Evolutionary conservation across 768 basidiomycete genomes (phyloP), one percentile per base, ranked within the genome.

Genomic region (Phlebiopsis flavidoalba): DNA sequence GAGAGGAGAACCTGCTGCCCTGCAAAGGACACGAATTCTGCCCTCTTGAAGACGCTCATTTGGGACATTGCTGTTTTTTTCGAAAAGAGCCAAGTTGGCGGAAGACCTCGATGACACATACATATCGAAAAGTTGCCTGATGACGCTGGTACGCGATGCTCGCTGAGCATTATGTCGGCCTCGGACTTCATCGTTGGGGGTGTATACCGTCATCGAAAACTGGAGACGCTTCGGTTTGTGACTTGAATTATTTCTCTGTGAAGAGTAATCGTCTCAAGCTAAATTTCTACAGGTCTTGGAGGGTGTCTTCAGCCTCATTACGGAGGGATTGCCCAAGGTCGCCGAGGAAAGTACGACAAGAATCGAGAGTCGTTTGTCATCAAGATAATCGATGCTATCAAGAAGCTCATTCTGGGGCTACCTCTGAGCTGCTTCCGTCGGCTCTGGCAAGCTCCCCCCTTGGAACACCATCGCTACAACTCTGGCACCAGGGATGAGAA

Each of bases 271-370:
- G 6, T 31, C 26, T 14, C n/a, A 15, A 14, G 66, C 14, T 19
- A 17, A 45, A 21, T 17, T 36, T 48, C 43, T 57, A 22, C 65
- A 91, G 89, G 76, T 87, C 26, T 82, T 88, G 70, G 66, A 74
- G 8, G 88, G 86, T 58, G 89, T 89, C 10, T 79, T 97, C 33
- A 82, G 83, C 36, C 77, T 95, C 8, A 72, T 97, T 14, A 77
- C 81, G 3, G 82, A 85, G 45, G 84, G 91, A 37, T 73, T 96
- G 0, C 79, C 83, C 0, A 75, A 80, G 6, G 78, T 96, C 56
- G 75, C 85, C 5, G 74, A 80, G 8, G n/a, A 75, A 78, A 21
- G 74, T 82, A 50, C 85, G 95, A 12, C 72, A 74, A 37, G 78
- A 77, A 31, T 74, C 83, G 35, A 77, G 79, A 24, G 65, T 78